These are phyloP conservation scores for Herpetomonas samuelpessoai DNA, from an alignment of 208 protist species.

Conservation along the genomic window DNA sequence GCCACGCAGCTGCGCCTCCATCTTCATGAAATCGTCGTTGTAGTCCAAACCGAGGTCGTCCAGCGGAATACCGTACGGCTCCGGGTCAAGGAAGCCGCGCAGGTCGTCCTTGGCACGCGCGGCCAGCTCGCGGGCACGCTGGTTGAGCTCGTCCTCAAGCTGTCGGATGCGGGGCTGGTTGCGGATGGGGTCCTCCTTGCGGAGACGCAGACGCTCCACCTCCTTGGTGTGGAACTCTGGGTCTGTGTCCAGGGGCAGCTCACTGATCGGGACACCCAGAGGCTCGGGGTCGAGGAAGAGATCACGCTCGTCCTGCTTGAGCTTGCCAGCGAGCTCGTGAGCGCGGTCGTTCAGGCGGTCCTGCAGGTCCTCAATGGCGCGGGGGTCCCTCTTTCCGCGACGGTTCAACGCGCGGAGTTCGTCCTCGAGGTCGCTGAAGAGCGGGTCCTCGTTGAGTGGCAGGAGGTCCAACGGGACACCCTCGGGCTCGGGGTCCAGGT, in stretches of 20 bases:
- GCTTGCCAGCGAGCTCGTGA: constrained; percentile 55
- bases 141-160: constrained; percentile 64
- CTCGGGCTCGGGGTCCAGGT: constrained; percentile 60
- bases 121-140: constrained; percentile 53
- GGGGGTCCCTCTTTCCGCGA: constrained; percentile 34
- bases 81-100: constrained; percentile 56
- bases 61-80: constrained; percentile 65
- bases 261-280: constrained; percentile 43
- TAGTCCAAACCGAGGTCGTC: constrained; percentile 63
- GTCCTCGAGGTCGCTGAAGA: constrained; percentile 49
- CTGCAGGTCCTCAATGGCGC: constrained; percentile 35
- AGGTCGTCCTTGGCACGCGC: constrained; percentile 26
- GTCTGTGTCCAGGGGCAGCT: constrained; percentile 69
- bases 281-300: constrained; percentile 65
- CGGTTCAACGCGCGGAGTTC: constrained; percentile 53
- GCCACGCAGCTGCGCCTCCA: constrained; percentile 50
- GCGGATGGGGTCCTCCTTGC: constrained; percentile 37
- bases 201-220: constrained; percentile 48
- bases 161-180: constrained; percentile 37
- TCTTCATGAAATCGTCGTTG: constrained; percentile 41
- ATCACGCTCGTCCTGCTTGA: constrained; percentile 69
- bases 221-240: constrained; percentile 52
- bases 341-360: constrained; percentile 49
- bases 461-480: constrained; percentile 58
- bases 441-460: constrained; percentile 59